Percentiles rank a stretch among this genome's conserved stretches.
Conservation (phyloP, 495 filamentous ascomycete species). For the Lasiosphaeria miniovina region DNA sequence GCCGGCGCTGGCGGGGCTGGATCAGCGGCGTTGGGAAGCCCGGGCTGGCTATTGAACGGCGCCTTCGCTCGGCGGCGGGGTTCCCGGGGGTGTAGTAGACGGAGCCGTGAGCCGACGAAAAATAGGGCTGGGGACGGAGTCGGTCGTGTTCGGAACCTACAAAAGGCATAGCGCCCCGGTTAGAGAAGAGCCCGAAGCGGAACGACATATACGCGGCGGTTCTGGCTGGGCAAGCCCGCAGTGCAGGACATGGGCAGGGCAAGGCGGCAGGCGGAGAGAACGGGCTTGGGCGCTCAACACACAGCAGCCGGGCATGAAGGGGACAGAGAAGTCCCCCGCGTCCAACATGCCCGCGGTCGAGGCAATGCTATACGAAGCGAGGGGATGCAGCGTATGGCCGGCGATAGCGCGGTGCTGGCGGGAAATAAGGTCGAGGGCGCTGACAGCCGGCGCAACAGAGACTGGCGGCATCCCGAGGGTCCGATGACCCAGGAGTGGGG, state of each 20-base stretch:
- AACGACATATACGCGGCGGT: constrained; percentile 8
- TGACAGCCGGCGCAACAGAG: constrained; percentile 2
- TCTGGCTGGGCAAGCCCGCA: background rate
- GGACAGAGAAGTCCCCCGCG: constrained; percentile 13
- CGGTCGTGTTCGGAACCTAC: constrained; percentile 33
- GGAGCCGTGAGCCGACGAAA: constrained; percentile 34
- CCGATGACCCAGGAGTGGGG: constrained; percentile 16
- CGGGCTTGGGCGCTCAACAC: constrained; percentile 20
- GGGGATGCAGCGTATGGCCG: constrained; percentile 23
- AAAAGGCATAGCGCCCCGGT: constrained; percentile 23
- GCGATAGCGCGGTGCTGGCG: constrained; percentile 23
- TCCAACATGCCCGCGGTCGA: constrained; percentile 22
- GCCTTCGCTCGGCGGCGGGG: constrained; percentile 29
- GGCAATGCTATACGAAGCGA: constrained; percentile 22
- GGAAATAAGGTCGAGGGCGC: constrained; percentile 28
- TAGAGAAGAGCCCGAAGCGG: constrained; percentile 18
- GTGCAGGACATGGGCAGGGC: background rate
- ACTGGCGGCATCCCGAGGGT: constrained; percentile 23
- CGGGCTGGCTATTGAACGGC: constrained; percentile 23
- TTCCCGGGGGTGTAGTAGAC: constrained; percentile 42
- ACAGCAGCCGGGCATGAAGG: constrained; percentile 32
- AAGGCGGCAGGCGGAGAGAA: constrained; percentile 4
- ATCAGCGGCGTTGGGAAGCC: constrained; percentile 47
- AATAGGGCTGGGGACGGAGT: constrained; percentile 33
- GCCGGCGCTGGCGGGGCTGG: constrained; percentile 48